phyloP scores from a whole-genome alignment of 1,284 basidiomycete species.

The Dichomitus squalens region DNA sequence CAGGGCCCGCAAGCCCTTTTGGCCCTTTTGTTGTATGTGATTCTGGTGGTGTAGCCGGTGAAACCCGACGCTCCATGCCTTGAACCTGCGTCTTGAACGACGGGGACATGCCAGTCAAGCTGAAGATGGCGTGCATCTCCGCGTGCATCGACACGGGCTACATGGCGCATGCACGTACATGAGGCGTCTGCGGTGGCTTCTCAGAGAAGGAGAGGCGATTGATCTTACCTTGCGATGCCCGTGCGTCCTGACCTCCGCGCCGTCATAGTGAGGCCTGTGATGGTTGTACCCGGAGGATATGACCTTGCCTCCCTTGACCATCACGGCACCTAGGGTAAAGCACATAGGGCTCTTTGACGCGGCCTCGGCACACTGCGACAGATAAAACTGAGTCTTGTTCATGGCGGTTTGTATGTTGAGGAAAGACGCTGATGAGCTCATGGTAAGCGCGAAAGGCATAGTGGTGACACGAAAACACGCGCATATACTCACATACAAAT shows the following conservation, averaged over 20 bases:
- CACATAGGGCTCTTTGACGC: slow-evolving; percentile 57
- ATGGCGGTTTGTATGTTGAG: slow-evolving; percentile 25
- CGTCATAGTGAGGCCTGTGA: slow-evolving; percentile 56
- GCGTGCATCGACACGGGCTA: slow-evolving; percentile 61
- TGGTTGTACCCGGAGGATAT: slow-evolving; percentile 57
- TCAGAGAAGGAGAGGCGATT: neutral
- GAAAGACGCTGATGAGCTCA: neutral
- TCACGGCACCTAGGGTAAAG: slow-evolving; percentile 55
- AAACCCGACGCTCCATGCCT: slow-evolving; percentile 39
- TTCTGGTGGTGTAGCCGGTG: slow-evolving; percentile 29
- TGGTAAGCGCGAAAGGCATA: neutral
- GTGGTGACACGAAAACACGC: neutral
- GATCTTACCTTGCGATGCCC: slow-evolving; percentile 42
- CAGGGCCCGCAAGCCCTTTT: slow-evolving; percentile 29
- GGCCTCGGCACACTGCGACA: slow-evolving; percentile 53
- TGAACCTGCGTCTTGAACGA: slow-evolving; percentile 58
- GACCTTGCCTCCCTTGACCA: slow-evolving; percentile 61
- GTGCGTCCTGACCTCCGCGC: slow-evolving; percentile 42
- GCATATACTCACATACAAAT: neutral
- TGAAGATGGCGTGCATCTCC: slow-evolving; percentile 63
- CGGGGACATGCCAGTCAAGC: slow-evolving; percentile 52
- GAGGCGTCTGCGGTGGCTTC: neutral
- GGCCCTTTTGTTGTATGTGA: slow-evolving; percentile 32
- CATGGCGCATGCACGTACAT: neutral
- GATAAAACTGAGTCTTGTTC: slow-evolving; percentile 55